These are phyloP conservation scores for Paramecium primaurelia DNA, from an alignment of 73 alveolate genomes.

Conservation along the genomic window DNA sequence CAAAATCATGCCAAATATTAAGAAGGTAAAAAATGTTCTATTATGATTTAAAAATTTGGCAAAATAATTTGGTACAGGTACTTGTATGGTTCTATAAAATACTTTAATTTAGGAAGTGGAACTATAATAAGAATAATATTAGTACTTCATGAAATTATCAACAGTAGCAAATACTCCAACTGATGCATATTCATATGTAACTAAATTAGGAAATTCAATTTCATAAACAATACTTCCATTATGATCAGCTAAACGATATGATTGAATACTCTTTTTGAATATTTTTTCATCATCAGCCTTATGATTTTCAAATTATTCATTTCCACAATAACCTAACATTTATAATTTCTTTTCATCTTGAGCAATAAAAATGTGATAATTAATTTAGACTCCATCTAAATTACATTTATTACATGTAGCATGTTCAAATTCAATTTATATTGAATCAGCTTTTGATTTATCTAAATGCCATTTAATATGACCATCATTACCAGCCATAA, in stretches of 20 bases:
- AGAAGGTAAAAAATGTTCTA: background rate
- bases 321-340: slow-evolving; percentile 7
- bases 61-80: slow-evolving; percentile 34
- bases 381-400: background rate
- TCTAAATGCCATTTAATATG: background rate
- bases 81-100: background rate
- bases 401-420: background rate
- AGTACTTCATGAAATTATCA: slow-evolving; percentile 5
- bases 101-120: background rate
- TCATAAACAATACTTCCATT: slow-evolving; percentile 6
- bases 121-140: background rate
- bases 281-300: background rate
- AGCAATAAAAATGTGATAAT: slow-evolving; percentile 19
- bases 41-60: slow-evolving; percentile 3
- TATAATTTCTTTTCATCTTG: background rate
- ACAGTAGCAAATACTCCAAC: slow-evolving; percentile 32
- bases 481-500: slow-evolving; percentile 14
- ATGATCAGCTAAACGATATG: background rate
- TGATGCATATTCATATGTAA: background rate
- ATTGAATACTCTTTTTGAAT: background rate
- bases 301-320: background rate
- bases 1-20: background rate
- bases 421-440: background rate
- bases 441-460: background rate
- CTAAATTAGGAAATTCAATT: slow-evolving; percentile 1